Evolutionary conservation across 2,329 filamentous ascomycete genomes (phyloP).

Genomic region (Exophiala lecanii-corni): DNA sequence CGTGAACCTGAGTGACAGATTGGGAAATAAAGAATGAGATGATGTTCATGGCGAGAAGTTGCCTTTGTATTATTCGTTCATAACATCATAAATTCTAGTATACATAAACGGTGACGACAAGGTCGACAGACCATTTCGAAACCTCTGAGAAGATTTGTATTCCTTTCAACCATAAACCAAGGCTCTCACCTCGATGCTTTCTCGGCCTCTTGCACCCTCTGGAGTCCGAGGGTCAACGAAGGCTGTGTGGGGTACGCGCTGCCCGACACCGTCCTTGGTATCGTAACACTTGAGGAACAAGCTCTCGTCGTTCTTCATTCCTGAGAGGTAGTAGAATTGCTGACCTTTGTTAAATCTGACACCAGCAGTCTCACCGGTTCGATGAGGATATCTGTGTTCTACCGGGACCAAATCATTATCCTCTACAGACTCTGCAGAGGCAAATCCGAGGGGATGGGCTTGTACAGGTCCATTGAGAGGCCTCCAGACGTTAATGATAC

Average conservation of each 20-base stretch:
- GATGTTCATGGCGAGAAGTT: too few relatives aligned
- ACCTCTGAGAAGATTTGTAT: too few relatives aligned
- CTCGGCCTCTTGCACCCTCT: constrained; percentile 63
- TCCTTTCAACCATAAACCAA: constrained; percentile 74
- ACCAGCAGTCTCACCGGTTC: constrained; percentile 68
- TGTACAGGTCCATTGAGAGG: constrained; percentile 58
- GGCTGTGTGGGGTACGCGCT: constrained; percentile 64
- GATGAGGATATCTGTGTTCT: constrained; percentile 67
- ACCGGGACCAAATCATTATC: constrained; percentile 65
- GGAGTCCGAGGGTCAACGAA: constrained; percentile 72
- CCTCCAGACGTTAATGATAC: constrained; percentile 86
- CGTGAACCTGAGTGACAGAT: too few relatives aligned
- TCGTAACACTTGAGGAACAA: constrained; percentile 76
- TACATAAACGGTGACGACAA: too few relatives aligned
- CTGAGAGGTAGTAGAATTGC: constrained; percentile 75
- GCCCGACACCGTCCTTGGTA: constrained; percentile 48
- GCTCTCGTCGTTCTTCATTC: constrained; percentile 69
- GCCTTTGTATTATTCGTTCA: too few relatives aligned
- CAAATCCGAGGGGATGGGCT: constrained; percentile 54
- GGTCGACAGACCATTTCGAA: too few relatives aligned
- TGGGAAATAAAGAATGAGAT: too few relatives aligned
- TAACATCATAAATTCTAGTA: too few relatives aligned
- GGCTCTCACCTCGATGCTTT: constrained; percentile 86
- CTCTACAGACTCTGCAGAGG: constrained; percentile 50
- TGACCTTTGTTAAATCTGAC: constrained; percentile 60